Evolutionary conservation across 129 eudicot genomes (phyloP).

Genomic region (Helianthus tuberosus): DNA sequence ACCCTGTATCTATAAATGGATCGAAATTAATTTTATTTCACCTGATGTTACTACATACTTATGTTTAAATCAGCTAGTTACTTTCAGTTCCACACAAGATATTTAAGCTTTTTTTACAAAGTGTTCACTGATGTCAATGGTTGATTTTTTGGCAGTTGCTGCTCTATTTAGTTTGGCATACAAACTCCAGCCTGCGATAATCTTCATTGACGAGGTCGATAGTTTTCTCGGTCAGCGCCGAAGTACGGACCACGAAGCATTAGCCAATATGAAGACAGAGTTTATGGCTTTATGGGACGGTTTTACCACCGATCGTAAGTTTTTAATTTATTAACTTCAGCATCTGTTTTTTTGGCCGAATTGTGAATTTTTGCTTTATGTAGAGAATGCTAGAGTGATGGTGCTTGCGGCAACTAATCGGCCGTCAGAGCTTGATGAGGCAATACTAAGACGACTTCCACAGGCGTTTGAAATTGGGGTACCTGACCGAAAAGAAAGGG

Average conservation of each 20-base stretch:
- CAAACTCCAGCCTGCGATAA: conserved; percentile 95
- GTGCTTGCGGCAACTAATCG: conserved; percentile 96
- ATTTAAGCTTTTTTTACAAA: background rate
- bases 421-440: conserved; percentile 95
- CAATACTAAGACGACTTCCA: conserved; percentile 89
- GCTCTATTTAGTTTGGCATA: conserved; percentile 90
- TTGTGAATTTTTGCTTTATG: conserved; percentile 20
- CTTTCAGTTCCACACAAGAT: background rate
- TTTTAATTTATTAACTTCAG: too few species aligned
- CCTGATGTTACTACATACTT: background rate
- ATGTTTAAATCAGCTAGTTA: background rate
- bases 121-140: conserved; percentile 10
- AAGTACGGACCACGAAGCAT: conserved; percentile 78
- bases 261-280: conserved; percentile 89
- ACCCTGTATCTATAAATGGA: background rate
- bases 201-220: conserved; percentile 95
- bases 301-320: conserved; percentile 91
- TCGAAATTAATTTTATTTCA: background rate
- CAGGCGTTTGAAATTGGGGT: conserved; percentile 93
- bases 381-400: conserved; percentile 87
- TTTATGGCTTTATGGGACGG: conserved; percentile 98
- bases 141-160: conserved; percentile 59
- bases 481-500: conserved; percentile 72
- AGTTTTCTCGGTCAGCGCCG: conserved; percentile 93
- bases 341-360: background rate